Evolutionary conservation across 2,329 filamentous ascomycete species (phyloP).

Genomic region (Neonectria ditissima): DNA sequence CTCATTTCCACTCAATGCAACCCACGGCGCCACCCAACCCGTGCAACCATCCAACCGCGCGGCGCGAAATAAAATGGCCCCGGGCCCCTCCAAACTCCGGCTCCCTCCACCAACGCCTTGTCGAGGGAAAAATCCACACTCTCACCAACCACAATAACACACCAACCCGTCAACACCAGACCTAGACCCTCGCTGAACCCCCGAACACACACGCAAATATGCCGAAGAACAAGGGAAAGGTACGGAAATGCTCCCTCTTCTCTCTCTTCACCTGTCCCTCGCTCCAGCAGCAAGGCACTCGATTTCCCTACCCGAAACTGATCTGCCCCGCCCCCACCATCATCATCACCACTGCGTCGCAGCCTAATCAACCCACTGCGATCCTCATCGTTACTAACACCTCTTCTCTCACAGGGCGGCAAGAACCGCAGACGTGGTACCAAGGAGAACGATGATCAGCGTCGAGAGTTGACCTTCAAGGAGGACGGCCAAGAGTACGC

Average conservation of each 20-base stretch:
- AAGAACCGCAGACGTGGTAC: conserved; percentile 99
- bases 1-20: conserved; percentile 9
- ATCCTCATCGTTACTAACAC: conserved; percentile 33
- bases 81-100: conserved; percentile 17
- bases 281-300: conserved; percentile 23
- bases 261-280: background rate
- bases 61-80: conserved; percentile 22
- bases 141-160: conserved; percentile 44
- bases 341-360: conserved; percentile 29
- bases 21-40: conserved; percentile 8
- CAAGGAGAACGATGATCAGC: conserved; percentile 99
- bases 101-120: conserved; percentile 14
- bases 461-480: conserved; percentile 98
- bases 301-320: conserved; percentile 15
- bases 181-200: conserved; percentile 10
- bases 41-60: conserved; percentile 32
- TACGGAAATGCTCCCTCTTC: conserved; percentile 56
- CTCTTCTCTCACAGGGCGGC: conserved; percentile 75
- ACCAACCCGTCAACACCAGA: conserved; percentile 38
- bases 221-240: conserved; percentile 99
- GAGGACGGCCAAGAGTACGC: conserved; percentile 86
- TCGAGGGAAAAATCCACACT: conserved; percentile 43
- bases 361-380: conserved; percentile 9
- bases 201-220: conserved; percentile 64
- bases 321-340: conserved; percentile 48